Conservation (phyloP, 139 green algal species). For the Chlamydomonas urium region DNA sequence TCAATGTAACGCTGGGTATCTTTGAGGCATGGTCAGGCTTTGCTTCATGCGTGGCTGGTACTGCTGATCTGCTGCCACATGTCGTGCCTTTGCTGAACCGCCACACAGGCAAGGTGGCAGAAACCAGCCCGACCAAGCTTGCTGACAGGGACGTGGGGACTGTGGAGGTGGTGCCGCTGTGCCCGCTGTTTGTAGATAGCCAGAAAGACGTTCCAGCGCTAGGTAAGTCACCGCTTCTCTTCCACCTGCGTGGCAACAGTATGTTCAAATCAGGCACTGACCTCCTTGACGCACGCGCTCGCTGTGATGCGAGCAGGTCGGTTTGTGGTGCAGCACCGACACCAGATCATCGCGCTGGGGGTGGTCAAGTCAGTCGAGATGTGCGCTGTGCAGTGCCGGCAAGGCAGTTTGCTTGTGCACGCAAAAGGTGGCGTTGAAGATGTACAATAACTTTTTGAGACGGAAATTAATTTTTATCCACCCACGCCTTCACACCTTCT, state of each 20-base stretch:
- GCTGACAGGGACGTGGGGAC: neutral
- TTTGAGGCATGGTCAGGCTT: too few relatives aligned
- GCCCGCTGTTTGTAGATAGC: neutral
- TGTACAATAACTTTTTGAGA: too few relatives aligned
- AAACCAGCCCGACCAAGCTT: neutral
- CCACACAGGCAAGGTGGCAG: neutral
- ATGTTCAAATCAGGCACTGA: neutral
- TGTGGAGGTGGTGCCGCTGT: constrained; percentile 3
- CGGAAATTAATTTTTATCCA: too few relatives aligned
- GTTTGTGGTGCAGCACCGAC: neutral
- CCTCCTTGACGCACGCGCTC: neutral
- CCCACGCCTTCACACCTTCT: too few relatives aligned
- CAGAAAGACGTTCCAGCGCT: neutral
- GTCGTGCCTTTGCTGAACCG: neutral
- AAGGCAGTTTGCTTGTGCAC: too few relatives aligned
- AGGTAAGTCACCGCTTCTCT: neutral
- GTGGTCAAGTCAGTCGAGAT: constrained; percentile 8
- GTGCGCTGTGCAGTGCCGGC: neutral
- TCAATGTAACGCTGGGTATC: neutral
- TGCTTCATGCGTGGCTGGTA: too few relatives aligned
- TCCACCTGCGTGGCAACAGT: neutral
- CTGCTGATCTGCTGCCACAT: neutral
- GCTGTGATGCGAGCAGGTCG: neutral
- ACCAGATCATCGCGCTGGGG: constrained; percentile 2
- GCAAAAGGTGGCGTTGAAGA: too few relatives aligned